Conservation (phyloP, 495 filamentous ascomycete genomes). For the Tuber borchii region DNA sequence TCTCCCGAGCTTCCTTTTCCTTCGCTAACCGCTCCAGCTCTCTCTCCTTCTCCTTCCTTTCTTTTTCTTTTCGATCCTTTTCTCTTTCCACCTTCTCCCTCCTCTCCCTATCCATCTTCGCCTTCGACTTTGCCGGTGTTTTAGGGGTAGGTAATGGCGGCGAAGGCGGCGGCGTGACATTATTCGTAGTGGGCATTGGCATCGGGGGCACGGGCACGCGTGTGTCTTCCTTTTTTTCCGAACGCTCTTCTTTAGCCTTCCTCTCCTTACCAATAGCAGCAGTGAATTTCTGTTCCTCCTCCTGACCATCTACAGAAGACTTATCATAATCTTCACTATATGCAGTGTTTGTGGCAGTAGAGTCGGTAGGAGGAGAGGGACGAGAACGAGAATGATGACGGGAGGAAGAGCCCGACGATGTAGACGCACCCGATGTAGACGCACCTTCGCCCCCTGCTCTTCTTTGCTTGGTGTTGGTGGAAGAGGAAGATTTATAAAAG, state of each 20-base stretch:
- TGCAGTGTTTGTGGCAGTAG: slow-evolving; percentile 12
- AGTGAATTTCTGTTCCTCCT: slow-evolving; percentile 8
- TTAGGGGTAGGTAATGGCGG: slow-evolving; percentile 25
- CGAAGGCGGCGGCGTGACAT: slow-evolving; percentile 26
- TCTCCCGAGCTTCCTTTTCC: slow-evolving; percentile 46
- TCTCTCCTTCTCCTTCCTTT: slow-evolving; percentile 46
- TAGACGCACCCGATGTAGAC: slow-evolving; percentile 28
- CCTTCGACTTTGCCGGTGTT: slow-evolving; percentile 26
- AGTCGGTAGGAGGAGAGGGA: slow-evolving; percentile 15
- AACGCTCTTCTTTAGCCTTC: slow-evolving; percentile 31
- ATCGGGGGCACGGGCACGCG: slow-evolving; percentile 19
- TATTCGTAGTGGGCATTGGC: slow-evolving; percentile 21
- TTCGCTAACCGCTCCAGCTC: slow-evolving; percentile 11
- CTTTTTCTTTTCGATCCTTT: slow-evolving; percentile 50
- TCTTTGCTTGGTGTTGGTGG: slow-evolving; percentile 19
- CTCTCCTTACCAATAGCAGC: slow-evolving; percentile 11
- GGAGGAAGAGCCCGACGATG: slow-evolving; percentile 22
- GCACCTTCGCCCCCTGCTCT: slow-evolving; percentile 27
- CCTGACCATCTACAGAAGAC: slow-evolving; percentile 13
- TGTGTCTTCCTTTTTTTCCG: slow-evolving; percentile 15
- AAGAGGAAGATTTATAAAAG: slow-evolving; percentile 15
- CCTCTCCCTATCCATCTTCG: slow-evolving; percentile 46
- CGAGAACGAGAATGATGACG: slow-evolving; percentile 25
- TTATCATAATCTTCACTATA: slow-evolving; percentile 24
- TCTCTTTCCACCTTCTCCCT: slow-evolving; percentile 58